A percentile compares a stretch with the other conserved stretches of the same genome.
These are phyloP conservation scores for Metschnikowia aberdeeniae DNA, from an alignment of 805 yeast species.

Conservation along the genomic window DNA sequence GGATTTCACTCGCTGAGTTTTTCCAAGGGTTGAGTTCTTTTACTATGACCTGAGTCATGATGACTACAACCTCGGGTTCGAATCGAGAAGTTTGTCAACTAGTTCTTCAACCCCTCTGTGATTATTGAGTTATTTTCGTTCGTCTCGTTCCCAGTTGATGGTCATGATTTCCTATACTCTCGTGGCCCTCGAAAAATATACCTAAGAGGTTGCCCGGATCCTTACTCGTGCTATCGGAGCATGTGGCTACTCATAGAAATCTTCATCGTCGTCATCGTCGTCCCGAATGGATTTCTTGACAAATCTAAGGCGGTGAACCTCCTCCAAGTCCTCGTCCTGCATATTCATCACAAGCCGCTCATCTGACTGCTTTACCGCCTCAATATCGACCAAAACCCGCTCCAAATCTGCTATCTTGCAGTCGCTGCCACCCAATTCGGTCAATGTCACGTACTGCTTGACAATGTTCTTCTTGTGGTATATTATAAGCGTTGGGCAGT, in stretches of 20 bases:
- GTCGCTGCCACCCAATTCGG: slow-evolving; percentile 80
- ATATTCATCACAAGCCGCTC: slow-evolving; percentile 59
- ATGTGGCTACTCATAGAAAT: slow-evolving; percentile 8
- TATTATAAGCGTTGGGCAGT: slow-evolving; percentile 86
- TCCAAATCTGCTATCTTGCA: slow-evolving; percentile 70
- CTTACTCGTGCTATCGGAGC: too few species aligned
- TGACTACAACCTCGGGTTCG: too few species aligned
- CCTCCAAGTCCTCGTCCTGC: slow-evolving; percentile 48
- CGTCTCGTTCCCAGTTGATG: too few species aligned
- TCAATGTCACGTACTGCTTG: slow-evolving; percentile 76
- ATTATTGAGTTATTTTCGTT: too few species aligned
- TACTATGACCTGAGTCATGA: too few species aligned
- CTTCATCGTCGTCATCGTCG: slow-evolving; percentile 20
- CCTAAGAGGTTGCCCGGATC: too few species aligned
- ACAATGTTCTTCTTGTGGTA: slow-evolving; percentile 76
- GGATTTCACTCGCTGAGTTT: too few species aligned
- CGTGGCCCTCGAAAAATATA: too few species aligned
- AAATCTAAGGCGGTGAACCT: slow-evolving; percentile 50
- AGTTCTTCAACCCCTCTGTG: too few species aligned
- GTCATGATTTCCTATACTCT: too few species aligned
- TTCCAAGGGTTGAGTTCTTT: too few species aligned
- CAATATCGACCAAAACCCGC: slow-evolving; percentile 58
- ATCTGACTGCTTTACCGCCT: slow-evolving; percentile 65
- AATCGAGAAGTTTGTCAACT: too few species aligned
- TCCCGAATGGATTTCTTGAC: slow-evolving; percentile 54